Conservation (phyloP, 257 asterid species). For the Capsicum chinense region DNA sequence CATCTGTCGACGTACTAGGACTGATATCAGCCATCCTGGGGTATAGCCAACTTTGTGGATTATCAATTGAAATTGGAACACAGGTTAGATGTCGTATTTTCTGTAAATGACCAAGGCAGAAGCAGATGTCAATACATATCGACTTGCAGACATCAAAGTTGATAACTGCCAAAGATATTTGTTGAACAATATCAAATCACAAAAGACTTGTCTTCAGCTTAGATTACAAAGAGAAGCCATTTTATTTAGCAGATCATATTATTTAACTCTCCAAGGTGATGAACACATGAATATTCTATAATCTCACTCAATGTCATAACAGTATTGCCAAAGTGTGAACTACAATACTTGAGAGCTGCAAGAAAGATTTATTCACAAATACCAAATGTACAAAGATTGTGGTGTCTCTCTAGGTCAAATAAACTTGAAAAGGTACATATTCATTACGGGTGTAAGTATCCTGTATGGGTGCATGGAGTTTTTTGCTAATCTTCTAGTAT, state of each 20-base stretch:
- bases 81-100: slow-evolving; percentile 20
- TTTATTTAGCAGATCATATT: neutral
- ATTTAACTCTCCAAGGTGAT: neutral
- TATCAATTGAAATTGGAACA: slow-evolving; percentile 5
- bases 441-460: neutral
- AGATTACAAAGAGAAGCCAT: neutral
- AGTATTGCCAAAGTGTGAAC: neutral
- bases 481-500: neutral
- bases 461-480: neutral
- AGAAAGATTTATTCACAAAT: neutral
- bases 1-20: slow-evolving; percentile 88
- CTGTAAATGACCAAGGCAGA: slow-evolving; percentile 11
- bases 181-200: neutral
- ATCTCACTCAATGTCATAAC: neutral
- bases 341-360: neutral
- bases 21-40: slow-evolving; percentile 43
- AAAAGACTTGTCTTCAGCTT: neutral
- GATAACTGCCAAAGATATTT: slow-evolving; percentile 12
- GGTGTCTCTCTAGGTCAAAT: neutral
- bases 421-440: slow-evolving; percentile 2
- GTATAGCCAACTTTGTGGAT: neutral
- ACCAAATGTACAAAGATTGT: neutral
- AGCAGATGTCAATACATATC: slow-evolving; percentile 10
- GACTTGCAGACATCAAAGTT: neutral
- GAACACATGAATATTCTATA: neutral